phyloP scores from a whole-genome alignment of 2,329 filamentous ascomycete species.

The Herpotrichia juniperi region DNA sequence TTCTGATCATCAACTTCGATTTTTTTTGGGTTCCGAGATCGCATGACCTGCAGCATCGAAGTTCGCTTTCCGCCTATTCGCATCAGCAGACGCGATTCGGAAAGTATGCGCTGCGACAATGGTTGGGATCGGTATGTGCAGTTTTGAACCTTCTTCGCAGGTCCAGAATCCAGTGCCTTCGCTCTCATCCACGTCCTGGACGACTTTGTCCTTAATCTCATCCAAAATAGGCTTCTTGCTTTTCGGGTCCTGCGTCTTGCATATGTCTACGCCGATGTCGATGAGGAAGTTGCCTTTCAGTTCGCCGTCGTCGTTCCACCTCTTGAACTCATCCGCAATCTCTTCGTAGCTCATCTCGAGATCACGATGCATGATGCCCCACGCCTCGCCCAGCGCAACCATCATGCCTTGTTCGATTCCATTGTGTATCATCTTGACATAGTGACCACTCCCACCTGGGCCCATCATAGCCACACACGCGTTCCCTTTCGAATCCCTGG shows the following conservation, averaged over 20 bases:
- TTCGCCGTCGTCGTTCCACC: constrained; percentile 66
- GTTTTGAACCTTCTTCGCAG: constrained; percentile 64
- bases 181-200: constrained; percentile 69
- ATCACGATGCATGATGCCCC: constrained; percentile 66
- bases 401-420: constrained; percentile 78
- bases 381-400: constrained; percentile 68
- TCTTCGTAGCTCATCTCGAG: constrained; percentile 66
- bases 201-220: constrained; percentile 71
- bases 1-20: too few species aligned
- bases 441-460: constrained; percentile 69
- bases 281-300: constrained; percentile 67
- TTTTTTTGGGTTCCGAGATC: too few species aligned
- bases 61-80: constrained; percentile 67
- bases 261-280: constrained; percentile 67
- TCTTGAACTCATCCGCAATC: constrained; percentile 63
- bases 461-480: constrained; percentile 68
- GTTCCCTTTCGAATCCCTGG: constrained; percentile 64
- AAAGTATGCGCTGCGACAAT: constrained; percentile 68
- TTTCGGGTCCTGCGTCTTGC: constrained; percentile 54
- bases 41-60: too few species aligned
- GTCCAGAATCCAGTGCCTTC: constrained; percentile 73
- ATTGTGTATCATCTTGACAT: constrained; percentile 79
- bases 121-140: constrained; percentile 69
- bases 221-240: constrained; percentile 58
- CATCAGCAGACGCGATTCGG: constrained; percentile 67